These are phyloP conservation scores for Heliocybe sulcata DNA, from an alignment of 1,284 basidiomycete species.

Conservation along the genomic window DNA sequence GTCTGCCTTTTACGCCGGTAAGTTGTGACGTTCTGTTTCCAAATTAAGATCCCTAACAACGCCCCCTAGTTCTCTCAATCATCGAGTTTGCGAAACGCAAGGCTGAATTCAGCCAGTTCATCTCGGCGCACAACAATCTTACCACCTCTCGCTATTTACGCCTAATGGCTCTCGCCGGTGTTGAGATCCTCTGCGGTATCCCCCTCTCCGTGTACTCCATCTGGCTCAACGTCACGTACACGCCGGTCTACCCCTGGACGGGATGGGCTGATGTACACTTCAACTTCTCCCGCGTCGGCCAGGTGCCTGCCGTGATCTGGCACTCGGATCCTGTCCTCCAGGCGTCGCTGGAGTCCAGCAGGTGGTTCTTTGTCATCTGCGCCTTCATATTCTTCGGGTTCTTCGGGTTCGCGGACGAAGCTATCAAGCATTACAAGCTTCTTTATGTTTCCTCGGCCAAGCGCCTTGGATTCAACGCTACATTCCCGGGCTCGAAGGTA, in stretches of 20 bases:
- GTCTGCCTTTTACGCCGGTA: constrained; percentile 25
- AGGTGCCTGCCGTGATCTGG: constrained; percentile 27
- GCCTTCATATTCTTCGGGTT: constrained; percentile 36
- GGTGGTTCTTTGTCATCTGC: constrained; percentile 33
- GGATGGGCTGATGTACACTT: constrained; percentile 30
- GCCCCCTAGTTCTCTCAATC: constrained; percentile 28
- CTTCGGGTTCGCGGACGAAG: constrained; percentile 40
- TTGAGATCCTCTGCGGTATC: constrained; percentile 39
- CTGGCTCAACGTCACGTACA: constrained; percentile 20
- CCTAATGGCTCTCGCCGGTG: constrained; percentile 47
- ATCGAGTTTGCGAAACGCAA: constrained; percentile 25
- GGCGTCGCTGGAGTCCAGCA: constrained; percentile 24
- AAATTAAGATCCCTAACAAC: constrained; percentile 3
- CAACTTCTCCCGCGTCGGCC: constrained; percentile 22
- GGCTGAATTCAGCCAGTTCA: constrained; percentile 29
- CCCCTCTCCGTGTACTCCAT: constrained; percentile 39
- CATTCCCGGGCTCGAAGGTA: background rate
- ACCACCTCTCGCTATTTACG: constrained; percentile 49
- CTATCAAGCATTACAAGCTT: constrained; percentile 13
- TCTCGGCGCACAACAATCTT: constrained; percentile 27
- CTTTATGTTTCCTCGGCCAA: constrained; percentile 5
- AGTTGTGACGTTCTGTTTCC: constrained; percentile 9
- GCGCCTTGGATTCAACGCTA: background rate
- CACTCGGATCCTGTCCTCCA: background rate
- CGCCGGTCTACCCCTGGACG: constrained; percentile 21